phyloP scores from a whole-genome alignment of 768 basidiomycete species.

The Sistotremastrum suecicum region DNA sequence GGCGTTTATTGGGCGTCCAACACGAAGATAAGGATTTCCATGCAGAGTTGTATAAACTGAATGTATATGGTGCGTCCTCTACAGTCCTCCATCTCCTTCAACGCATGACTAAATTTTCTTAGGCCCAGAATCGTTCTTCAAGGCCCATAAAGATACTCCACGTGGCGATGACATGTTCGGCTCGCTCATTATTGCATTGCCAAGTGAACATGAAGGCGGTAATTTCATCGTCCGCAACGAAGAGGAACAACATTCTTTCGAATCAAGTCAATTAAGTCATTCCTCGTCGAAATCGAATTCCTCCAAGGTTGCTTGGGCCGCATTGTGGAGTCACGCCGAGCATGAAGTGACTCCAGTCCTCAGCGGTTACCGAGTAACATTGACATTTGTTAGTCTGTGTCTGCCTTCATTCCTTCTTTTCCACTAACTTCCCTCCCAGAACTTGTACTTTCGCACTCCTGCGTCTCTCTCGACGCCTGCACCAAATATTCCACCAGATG shows the following conservation, averaged over 20 bases:
- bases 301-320: constrained; percentile 12
- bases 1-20: no score
- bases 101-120: no score
- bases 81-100: no score
- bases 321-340: constrained; percentile 26
- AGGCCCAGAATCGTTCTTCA: constrained; percentile 28
- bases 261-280: constrained; percentile 1
- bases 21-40: constrained; percentile 3
- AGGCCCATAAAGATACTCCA: constrained; percentile 35
- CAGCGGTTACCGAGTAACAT: constrained; percentile 25
- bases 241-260: no score
- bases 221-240: constrained; percentile 22
- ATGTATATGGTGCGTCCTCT: constrained; percentile 21
- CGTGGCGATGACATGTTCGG: constrained; percentile 31
- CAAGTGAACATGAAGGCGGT: constrained; percentile 32
- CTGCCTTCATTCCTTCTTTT: no score
- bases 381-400: constrained; percentile 15
- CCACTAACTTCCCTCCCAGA: no score
- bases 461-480: no score
- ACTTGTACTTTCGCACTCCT: no score
- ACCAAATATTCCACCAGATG: neutral
- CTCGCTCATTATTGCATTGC: constrained; percentile 36
- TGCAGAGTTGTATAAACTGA: constrained; percentile 23
- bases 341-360: constrained; percentile 24
- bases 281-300: neutral